Base-by-base conservation (phyloP, 345 rosid species). In the Acer campestre region DNA sequence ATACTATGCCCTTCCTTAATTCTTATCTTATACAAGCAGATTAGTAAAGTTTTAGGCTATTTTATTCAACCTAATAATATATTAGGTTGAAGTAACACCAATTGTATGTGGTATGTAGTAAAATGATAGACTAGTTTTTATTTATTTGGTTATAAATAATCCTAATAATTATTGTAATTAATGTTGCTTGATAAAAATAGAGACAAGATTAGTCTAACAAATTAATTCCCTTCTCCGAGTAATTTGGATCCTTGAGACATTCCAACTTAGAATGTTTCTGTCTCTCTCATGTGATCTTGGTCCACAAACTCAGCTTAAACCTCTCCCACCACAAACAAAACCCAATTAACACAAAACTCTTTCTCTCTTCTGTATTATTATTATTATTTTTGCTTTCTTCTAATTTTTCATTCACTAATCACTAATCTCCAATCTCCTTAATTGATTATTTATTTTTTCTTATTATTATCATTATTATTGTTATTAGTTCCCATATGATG, bases 221-320 rank as follows among this genome's bases (percentile, higher is more conserved):
- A 77, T 75, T 18, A 68, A 80, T 70, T 77, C 77, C 85, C 83
- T 77, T 49, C 76, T 73, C 93, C 95, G 72, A 82, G 83, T 83
- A 79, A 31, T 40, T 68, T 67, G 97, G 94, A 93, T 91, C 95
- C 79, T 9, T 76, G 86, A 83, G 76, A 67, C 77, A 82, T 86
- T 85, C 86, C 70, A 84, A 61, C 79, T 58, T 84, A 75, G 82
- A 87, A 84, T 75, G 78, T 80, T 85, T 88, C 90, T 42, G 46
- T 8, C 10, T 42, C 46, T 6, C 11, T 42, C 71, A 78, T 53
- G 0, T 29, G 31, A 29, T 78, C 77, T 62, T 70, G 70, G 79
- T 88, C 86, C 92, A 85, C 87, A 71, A 80, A 70, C 73, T 67
- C 18, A 56, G 74, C 84, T 80, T 63, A 68, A 84, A 77, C 80